Percentiles rank a stretch among this genome's conserved stretches.
Conservation (phyloP, 2,329 filamentous ascomycete genomes). For the Dothideomycetes sp. region DNA sequence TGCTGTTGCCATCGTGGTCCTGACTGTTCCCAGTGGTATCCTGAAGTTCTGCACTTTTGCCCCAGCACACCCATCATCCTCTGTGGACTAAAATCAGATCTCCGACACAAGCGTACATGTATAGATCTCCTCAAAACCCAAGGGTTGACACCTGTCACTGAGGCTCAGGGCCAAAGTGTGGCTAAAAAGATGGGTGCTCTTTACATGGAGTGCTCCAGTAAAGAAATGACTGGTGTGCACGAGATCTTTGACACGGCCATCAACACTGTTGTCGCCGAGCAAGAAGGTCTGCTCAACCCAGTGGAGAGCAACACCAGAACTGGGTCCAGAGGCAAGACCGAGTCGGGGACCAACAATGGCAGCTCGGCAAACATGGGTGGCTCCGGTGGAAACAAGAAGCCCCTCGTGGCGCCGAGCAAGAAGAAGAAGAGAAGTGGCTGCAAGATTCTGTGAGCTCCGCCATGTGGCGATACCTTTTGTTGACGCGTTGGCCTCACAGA, state of each 20-base stretch:
- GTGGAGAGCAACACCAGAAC: slow-evolving; percentile 30
- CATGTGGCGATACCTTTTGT: neutral
- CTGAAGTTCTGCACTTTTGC: slow-evolving; percentile 97
- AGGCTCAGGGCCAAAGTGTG: slow-evolving; percentile 77
- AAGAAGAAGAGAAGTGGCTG: slow-evolving; percentile 82
- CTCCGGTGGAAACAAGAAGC: slow-evolving; percentile 15
- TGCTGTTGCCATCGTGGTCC: too few relatives aligned
- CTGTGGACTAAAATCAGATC: slow-evolving; percentile 91
- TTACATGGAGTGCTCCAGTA: slow-evolving; percentile 98
- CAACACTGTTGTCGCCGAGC: slow-evolving; percentile 71
- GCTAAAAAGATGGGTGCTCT: slow-evolving; percentile 87
- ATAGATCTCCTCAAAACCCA: slow-evolving; percentile 98
- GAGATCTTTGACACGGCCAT: slow-evolving; percentile 93
- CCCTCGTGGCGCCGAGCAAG: slow-evolving; percentile 24
- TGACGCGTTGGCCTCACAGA: neutral
- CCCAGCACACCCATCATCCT: slow-evolving; percentile 93
- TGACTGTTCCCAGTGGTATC: slow-evolving; percentile 72
- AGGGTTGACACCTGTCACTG: slow-evolving; percentile 86
- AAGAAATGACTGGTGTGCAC: slow-evolving; percentile 91
- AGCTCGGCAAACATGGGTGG: slow-evolving; percentile 21
- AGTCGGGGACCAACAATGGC: slow-evolving; percentile 17
- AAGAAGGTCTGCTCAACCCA: slow-evolving; percentile 29
- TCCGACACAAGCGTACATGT: slow-evolving; percentile 89
- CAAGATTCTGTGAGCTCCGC: slow-evolving; percentile 50
- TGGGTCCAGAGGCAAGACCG: slow-evolving; percentile 19